phyloP scores from a whole-genome alignment of 768 basidiomycete species.

The Leucocoprinus birnbaumii region DNA sequence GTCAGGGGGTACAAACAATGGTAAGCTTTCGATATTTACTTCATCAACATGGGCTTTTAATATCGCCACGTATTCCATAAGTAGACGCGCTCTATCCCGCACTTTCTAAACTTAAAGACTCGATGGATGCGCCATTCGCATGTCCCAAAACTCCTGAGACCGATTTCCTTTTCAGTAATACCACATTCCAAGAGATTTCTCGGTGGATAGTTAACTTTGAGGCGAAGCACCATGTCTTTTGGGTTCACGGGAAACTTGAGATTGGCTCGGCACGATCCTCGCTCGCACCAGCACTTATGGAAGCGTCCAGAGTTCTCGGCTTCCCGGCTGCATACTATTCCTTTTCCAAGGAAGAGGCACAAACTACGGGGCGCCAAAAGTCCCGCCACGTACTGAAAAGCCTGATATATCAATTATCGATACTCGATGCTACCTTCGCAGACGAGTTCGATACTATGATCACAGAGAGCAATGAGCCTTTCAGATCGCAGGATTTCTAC shows the following conservation, averaged over 20 bases:
- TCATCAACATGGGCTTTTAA: too few species aligned
- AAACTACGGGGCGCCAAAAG: not conserved
- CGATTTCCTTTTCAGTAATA: not conserved
- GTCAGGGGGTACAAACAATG: too few species aligned
- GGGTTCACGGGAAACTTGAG: not conserved
- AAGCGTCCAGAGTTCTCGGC: not conserved
- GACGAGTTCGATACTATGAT: not conserved
- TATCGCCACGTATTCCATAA: not conserved
- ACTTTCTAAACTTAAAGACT: not conserved
- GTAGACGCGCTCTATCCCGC: not conserved
- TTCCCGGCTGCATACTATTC: conserved; percentile 7
- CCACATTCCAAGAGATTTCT: conserved; percentile 1
- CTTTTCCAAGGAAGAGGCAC: not conserved
- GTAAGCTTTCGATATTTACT: not conserved
- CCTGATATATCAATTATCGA: conserved; percentile 1
- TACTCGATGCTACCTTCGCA: not conserved
- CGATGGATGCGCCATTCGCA: not conserved
- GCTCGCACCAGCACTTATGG: not conserved
- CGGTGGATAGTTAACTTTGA: conserved; percentile 5
- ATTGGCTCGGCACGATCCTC: not conserved
- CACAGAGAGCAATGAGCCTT: not conserved
- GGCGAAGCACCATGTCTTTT: not conserved
- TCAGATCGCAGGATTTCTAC: not conserved
- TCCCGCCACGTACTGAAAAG: not conserved
- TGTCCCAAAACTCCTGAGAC: not conserved